Percentiles rank a stretch among this genome's conserved stretches.
Evolutionary conservation across 768 basidiomycete genomes (phyloP).

Genomic region (Tubosaeta sp.): DNA sequence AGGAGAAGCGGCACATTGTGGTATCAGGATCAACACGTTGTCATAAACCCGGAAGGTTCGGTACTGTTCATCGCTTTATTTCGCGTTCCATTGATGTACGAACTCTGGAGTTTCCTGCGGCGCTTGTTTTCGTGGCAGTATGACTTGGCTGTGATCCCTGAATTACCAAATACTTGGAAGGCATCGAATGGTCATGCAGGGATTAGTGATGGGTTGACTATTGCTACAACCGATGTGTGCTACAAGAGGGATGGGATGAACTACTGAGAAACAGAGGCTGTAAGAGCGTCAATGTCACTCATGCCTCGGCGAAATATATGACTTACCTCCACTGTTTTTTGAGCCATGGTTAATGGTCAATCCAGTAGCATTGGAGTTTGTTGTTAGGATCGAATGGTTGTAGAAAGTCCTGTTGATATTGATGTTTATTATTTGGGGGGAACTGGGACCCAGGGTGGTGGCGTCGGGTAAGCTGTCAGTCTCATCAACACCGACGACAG

Average conservation of each 20-base stretch:
- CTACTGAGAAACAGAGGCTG: background rate
- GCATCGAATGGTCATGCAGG: no score
- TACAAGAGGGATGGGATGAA: background rate
- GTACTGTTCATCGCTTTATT: no score
- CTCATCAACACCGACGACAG: no score
- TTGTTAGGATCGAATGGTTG: background rate
- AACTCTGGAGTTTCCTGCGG: no score
- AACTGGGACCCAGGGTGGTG: no score
- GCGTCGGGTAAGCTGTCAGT: background rate
- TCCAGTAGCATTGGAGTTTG: background rate
- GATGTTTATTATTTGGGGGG: no score
- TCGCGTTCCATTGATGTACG: no score
- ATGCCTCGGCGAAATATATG: background rate
- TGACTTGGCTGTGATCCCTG: no score
- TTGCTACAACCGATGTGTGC: background rate
- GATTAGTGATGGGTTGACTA: background rate
- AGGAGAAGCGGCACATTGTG: conserved; percentile 4
- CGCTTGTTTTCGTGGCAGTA: no score
- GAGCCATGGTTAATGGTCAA: background rate
- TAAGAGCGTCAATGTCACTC: background rate
- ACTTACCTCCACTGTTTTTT: background rate
- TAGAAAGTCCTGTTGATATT: background rate
- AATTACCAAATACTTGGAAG: no score
- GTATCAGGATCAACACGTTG: no score
- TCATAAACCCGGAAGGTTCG: no score